Evolutionary conservation across 148 eudicot species (phyloP).

Genomic region (Persicaria tinctoria): DNA sequence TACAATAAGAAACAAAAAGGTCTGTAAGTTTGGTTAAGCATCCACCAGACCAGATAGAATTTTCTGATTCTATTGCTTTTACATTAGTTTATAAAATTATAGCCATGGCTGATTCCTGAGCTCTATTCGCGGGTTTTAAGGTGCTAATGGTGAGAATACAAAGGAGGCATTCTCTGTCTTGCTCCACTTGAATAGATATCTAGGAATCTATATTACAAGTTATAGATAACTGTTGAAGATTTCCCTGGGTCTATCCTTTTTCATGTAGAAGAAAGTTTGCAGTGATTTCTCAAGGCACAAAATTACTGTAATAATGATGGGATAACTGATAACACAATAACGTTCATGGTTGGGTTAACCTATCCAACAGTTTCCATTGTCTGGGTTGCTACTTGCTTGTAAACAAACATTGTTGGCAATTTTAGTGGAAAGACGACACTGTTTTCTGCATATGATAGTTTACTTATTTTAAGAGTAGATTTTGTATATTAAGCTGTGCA

Average conservation of each 20-base stretch:
- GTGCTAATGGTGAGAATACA: background rate
- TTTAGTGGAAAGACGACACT: background rate
- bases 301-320: background rate
- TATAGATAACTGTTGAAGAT: background rate
- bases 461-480: background rate
- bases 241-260: background rate
- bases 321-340: background rate
- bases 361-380: background rate
- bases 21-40: background rate
- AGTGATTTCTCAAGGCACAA: constrained; percentile 5
- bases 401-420: background rate
- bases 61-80: background rate
- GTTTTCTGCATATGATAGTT: constrained; percentile 1
- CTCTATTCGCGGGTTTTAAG: background rate
- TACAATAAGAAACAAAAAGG: background rate
- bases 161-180: constrained; percentile 5
- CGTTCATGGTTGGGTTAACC: background rate
- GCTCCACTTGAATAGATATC: constrained; percentile 1
- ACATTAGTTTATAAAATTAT: constrained; percentile 1
- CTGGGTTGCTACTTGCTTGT: background rate
- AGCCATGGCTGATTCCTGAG: constrained; percentile 1
- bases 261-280: background rate
- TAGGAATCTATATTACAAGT: constrained; percentile 5
- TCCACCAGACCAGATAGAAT: background rate
- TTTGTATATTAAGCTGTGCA: background rate